Evolutionary conservation across 768 basidiomycete genomes (phyloP), one percentile per base, ranked within the genome.

Genomic region (Hericium erinaceus): DNA sequence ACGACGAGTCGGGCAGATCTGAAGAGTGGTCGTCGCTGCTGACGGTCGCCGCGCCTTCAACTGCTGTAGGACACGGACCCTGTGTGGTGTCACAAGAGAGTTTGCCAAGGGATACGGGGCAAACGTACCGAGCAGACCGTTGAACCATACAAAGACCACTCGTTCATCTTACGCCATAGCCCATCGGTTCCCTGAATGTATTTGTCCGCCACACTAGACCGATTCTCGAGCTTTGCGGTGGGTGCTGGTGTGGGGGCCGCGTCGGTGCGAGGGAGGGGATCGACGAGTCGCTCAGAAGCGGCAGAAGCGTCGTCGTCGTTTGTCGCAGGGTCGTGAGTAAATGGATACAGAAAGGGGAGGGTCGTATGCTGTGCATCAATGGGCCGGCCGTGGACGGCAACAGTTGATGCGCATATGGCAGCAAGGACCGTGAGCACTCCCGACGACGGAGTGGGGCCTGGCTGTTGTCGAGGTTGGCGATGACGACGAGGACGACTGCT

Each of bases 81-180:
- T 59, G 12, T 37, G 1, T 15, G 16, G 33, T 51, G 38, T 38
- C 12, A 16, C 22, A 28, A 11, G 22, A 18, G 57, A 60, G 81
- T 80, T 56, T 77, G 73, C 24, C 72, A 71, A 18, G 24, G 39
- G 22, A 33, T 8, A 5, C 16, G 38, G 1, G 20, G 52, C 24
- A 13, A 33, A 73, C 82, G 73, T 64, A 81, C 81, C n/a, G 72
- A 59, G 65, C 84, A 80, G 40, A 84, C 73, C 13, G 83, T 80
- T n/a, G 82, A 83, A n/a, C 88, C 87, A 63, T 84, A 87, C 40
- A 88, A 70, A 12, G 82, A 79, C 72, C 84, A 89, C 26, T 53
- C 33, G 12, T 16, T 46, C 16, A 60, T 58, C 56, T 66, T 65
- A 44, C 61, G 57, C 61, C 61, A 67, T 8, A 28, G 24, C 39